Percentiles rank a stretch among this genome's conserved stretches.
Evolutionary conservation across 139 green algal species (phyloP).

Genomic region (Micromonas pusilla): DNA sequence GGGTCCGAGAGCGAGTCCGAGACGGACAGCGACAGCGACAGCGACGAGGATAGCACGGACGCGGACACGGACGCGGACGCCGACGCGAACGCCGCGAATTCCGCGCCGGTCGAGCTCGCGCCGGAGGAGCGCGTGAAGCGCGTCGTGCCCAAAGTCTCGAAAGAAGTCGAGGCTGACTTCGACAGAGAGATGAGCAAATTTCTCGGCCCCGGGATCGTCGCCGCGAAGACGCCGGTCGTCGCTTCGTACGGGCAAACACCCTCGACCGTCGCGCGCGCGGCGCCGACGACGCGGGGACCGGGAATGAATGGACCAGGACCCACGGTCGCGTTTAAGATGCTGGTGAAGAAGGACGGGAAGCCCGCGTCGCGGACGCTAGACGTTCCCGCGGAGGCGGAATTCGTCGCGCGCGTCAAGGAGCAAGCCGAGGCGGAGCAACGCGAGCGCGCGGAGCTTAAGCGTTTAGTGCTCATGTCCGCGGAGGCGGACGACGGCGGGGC

Average conservation of each 20-base stretch:
- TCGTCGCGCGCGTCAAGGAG: neutral
- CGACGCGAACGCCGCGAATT: neutral
- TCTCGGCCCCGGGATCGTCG: neutral
- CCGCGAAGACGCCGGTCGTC: neutral
- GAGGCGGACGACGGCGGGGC: neutral
- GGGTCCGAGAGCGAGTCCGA: conserved; percentile 1
- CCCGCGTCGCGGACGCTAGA: conserved; percentile 28
- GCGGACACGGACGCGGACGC: neutral
- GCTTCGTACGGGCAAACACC: neutral
- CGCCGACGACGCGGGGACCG: neutral
- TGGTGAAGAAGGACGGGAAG: conserved; percentile 38
- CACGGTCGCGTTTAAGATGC: conserved; percentile 31
- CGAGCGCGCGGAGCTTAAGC: neutral
- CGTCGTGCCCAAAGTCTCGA: neutral
- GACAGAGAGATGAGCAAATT: conserved; percentile 36
- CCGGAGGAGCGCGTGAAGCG: conserved; percentile 32
- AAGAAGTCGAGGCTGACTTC: conserved; percentile 21
- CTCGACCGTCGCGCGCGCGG: neutral
- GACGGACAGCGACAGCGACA: conserved; percentile 21
- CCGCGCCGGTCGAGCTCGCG: conserved; percentile 1
- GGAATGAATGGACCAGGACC: conserved; percentile 12
- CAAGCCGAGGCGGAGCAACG: neutral
- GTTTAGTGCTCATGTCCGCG: neutral
- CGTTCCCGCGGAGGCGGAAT: conserved; percentile 3
- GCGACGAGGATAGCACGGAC: conserved; percentile 25